Evolutionary conservation across 2,329 filamentous ascomycete genomes (phyloP), one percentile per base, ranked within the genome.

Genomic region (Talaromyces funiculosus): DNA sequence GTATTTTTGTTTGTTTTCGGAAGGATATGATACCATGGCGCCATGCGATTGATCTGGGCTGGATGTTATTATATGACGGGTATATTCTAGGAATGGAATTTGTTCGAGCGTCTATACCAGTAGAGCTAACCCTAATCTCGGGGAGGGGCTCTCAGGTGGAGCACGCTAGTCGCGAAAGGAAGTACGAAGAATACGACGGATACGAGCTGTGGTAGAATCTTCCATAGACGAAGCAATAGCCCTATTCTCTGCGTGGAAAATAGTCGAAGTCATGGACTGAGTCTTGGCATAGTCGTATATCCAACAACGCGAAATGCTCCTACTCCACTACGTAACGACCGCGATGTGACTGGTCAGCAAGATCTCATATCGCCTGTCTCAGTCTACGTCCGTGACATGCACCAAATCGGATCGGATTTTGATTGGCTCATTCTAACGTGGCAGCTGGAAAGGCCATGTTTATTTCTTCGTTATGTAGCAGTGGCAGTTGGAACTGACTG

Each of bases 21-120:
- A 54, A 16, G 54, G 60, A 29, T 38, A 61, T 61, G 60, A 61
- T 61, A 57, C 53, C 42, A 56, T 43, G 43, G 53, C 53, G 59
- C 55, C 49, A 54, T 40, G 29, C 57, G 45, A 43, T 51, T 35
- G n/a, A 33, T 49, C 45, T 51, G 35, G 42, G 47, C 47, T 22
- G 18, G 47, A 29, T 33, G n/a, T 51, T 51, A 22, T 51, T 10
- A 18, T 31, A 26, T 2, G 14, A 22, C 18, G 16, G 7, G 47
- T 35, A 33, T 35, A 33, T 18, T 8, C 18, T 20, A 35, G 3
- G 47, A 51, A 22, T 35, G 18, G n/a, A 22, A 22, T 33, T 12
- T 18, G 8, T 47, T 9, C 9, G 6, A 14, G 20, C 10, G n/a
- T 40, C 38, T 40, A 42, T 9, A 6, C 40, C 12, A 24, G 40